phyloP scores from a whole-genome alignment of 2,329 filamentous ascomycete genomes.

The Aphanoascus verrucosus region DNA sequence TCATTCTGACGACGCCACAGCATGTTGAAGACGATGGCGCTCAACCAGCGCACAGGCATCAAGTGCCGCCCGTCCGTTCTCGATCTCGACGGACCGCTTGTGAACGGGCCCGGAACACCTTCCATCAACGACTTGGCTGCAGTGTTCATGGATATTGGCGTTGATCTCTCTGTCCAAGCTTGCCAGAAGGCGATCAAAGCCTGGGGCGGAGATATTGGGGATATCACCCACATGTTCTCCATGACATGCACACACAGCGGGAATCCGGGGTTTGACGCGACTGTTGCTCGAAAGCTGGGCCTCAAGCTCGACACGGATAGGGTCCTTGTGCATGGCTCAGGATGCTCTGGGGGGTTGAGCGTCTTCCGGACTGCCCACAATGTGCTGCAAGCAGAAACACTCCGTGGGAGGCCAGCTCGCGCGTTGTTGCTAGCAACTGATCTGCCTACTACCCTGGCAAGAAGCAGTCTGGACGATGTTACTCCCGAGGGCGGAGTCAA shows the following conservation, averaged over 20 bases:
- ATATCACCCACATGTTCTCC: slow-evolving; percentile 6
- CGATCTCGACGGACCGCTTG: neutral
- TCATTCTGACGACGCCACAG: neutral
- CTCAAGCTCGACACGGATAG: neutral
- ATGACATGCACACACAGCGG: slow-evolving; percentile 5
- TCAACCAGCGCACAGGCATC: slow-evolving; percentile 5
- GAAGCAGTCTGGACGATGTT: slow-evolving; percentile 6
- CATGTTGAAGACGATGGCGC: slow-evolving; percentile 4
- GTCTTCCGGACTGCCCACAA: slow-evolving; percentile 2
- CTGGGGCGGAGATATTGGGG: neutral
- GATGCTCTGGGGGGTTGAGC: slow-evolving; percentile 1
- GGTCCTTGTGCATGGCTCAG: slow-evolving; percentile 3
- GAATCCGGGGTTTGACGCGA: slow-evolving; percentile 2
- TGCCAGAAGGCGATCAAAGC: neutral
- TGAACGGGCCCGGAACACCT: neutral
- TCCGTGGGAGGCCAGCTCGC: neutral
- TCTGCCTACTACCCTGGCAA: slow-evolving; percentile 1
- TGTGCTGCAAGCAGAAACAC: neutral
- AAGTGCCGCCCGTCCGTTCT: neutral
- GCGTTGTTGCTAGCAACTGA: neutral
- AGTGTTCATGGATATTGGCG: neutral
- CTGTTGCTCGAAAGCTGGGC: neutral
- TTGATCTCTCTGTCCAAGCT: slow-evolving; percentile 1
- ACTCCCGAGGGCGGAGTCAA: neutral
- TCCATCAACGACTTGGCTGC: slow-evolving; percentile 5